Evolutionary conservation across 352 stramenopile species (phyloP), one percentile per base, ranked within the genome.

Genomic region (Phytophthora megakarya): DNA sequence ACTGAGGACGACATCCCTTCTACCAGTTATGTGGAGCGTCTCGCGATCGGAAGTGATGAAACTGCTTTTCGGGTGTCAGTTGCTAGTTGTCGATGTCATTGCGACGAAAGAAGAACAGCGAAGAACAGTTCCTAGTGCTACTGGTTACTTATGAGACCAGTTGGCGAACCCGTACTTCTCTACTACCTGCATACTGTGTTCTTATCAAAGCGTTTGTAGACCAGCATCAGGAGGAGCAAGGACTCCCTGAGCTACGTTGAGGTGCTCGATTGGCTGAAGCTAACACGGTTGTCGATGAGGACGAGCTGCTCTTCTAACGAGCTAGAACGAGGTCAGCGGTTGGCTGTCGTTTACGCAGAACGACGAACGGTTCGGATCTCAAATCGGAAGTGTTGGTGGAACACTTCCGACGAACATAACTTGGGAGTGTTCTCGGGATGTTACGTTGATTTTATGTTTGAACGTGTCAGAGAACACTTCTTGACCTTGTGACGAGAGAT

Each of bases 251-350:
- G 8, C 18, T 47, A 4, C 30, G 54, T 16, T n/a, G 54, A 1
- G 47, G 42, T 4, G 54, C 40, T 5, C 54, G 54, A 0, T 13
- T 54, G 21, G 32, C 21, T 1, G 54, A 62, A 15, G 43, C 54
- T 5, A 54, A 62, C 16, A 33, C 54, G 1, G 21, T 23, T n/a
- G 32, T 40, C 12, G 54, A 62, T 10, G 54, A 54, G 8, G 43
- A 53, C 6, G 54, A 48, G 18, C n/a, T 53, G 10, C 43, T 54
- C 11, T 53, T 62, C 5, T 62, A 62, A 35, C n/a, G n/a, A n/a
- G n/a, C n/a, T n/a, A n/a, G n/a, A n/a, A n/a, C n/a, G n/a, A n/a
- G n/a, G n/a, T n/a, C n/a, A n/a, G n/a, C n/a, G n/a, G n/a, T n/a
- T n/a, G n/a, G n/a, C n/a, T n/a, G n/a, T n/a, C n/a, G n/a, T n/a